Base-by-base conservation (phyloP, 2,329 filamentous ascomycete species). In the Aspergillus ibericus region DNA sequence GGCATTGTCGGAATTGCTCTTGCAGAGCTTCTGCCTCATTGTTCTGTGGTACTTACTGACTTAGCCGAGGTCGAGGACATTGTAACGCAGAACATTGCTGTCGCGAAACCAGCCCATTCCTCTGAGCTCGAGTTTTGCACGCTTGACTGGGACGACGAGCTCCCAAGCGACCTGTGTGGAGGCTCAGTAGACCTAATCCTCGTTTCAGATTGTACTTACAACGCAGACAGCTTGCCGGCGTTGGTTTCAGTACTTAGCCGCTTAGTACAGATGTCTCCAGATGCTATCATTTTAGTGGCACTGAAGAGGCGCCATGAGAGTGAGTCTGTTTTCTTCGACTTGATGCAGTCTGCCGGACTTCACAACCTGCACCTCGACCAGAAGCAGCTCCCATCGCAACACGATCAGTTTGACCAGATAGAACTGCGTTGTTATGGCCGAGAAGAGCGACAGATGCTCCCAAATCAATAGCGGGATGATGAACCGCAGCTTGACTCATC, bases 151-250 rank as follows among this genome's bases (percentile, higher is more conserved):
- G 81, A 85, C n/a, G 70, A 79, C 13, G 70, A 79, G 3, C 71
- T 87, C 6, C 79, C 82, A 27, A 66, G 71, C 4, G 69, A 77
- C 36, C 71, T 80, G 10, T 67, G 65, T 20, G 63, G 66, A 22
- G 67, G 67, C 36, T 66, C 66, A 10, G 80, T 85, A 66, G 83
- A 89, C 69, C 67, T 91, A 34, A 79, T 90, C 20, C 70, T 90
- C 4, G 82, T 89, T 1, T 86, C 87, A 1, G 88, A 91, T 70
- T 91, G 88, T 73, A 91, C 88, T 1, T 91, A 91, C 74, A 91
- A 91, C 70, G 78, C 83, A 15, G 87, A 89, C 66, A 88, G 85
- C 59, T 82, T 88, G 53, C 84, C 85, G 2, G 80, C 84, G 22
- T 76, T 91, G 36, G 86, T 90, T 7, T 74, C 75, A 27, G 87